Base-by-base conservation (phyloP, 2,329 filamentous ascomycete genomes). In the Dactylellina cionopaga region DNA sequence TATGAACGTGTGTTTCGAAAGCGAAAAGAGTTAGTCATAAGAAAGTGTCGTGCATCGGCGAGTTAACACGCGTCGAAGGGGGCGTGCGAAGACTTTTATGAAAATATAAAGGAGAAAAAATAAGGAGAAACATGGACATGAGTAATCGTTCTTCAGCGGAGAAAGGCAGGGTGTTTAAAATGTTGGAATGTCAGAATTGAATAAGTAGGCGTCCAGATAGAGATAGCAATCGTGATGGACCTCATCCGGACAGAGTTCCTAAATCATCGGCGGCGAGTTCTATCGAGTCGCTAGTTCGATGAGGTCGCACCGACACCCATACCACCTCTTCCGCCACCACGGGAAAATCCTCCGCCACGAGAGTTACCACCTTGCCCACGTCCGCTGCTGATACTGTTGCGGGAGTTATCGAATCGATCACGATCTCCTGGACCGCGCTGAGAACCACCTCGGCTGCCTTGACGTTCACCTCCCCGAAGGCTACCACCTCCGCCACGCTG, bases 391-490 rank as follows among this genome's bases (percentile, higher is more conserved):
- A 71, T 73, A 29, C 60, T 66, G 29, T 66, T 66, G 44, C 69
- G 69, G 29, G 22, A 25, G 29, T 13, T 51, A 37, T 56, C 54
- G 29, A 73, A 66, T 44, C 69, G 51, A 25, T 65, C 68, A 10
- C 72, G 46, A 37, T 65, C 74, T 9, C 65, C 71, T 15, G 27
- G 62, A 11, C 76, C 73, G 60, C 75, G 58, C 39, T 76, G 74
- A 24, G 60, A 35, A 10, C 65, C 69, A 35, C 65, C 54, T 27
- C 62, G 68, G 35, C 73, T 69, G 35, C 60, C 66, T 15, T 72
- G 54, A 10, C 68, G 25, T n/a, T 76, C 66, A 41, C 65, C 65
- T 9, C 66, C 66, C n/a, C 66, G 51, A 22, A 64, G 52, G 41
- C 52, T 55, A 5, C 55, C 59, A 43, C 73, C 76, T 43, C 76